A percentile compares a stretch with the other conserved stretches of the same genome.
Evolutionary conservation across 2,329 filamentous ascomycete species (phyloP).

Genomic region (Byssochlamys sp.): DNA sequence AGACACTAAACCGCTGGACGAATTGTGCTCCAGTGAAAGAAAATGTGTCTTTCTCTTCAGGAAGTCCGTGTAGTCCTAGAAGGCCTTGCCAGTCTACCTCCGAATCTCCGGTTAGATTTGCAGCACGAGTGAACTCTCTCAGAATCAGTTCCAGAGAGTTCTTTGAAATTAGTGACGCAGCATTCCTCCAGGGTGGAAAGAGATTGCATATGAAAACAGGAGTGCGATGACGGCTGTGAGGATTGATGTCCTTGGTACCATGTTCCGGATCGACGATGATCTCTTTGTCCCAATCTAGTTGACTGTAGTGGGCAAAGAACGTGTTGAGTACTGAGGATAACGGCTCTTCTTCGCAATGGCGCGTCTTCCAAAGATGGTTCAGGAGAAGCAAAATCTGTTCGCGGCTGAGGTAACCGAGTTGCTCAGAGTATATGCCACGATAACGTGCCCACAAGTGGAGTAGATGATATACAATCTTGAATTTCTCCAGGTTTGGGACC

Average conservation of each 20-base stretch:
- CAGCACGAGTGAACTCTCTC: background rate
- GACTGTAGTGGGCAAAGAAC: constrained; percentile 22
- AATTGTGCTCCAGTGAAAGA: background rate
- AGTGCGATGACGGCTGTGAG: background rate
- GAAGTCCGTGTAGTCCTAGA: background rate
- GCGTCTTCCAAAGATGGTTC: constrained; percentile 49
- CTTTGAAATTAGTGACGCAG: background rate
- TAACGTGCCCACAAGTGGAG: constrained; percentile 55
- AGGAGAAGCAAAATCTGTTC: constrained; percentile 57
- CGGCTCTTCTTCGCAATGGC: constrained; percentile 28
- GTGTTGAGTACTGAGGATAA: constrained; percentile 46
- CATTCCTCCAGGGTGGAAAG: background rate
- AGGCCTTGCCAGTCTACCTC: background rate
- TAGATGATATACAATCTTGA: constrained; percentile 49
- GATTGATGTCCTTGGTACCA: background rate
- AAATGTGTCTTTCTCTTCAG: background rate
- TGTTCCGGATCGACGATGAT: background rate
- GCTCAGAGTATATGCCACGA: constrained; percentile 55
- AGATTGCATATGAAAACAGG: background rate
- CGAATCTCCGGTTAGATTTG: background rate
- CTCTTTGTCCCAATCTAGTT: background rate
- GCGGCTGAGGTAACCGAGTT: constrained; percentile 56
- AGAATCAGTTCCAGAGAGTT: background rate
- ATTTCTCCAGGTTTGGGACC: constrained; percentile 50
- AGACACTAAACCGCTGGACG: background rate